phyloP scores from a whole-genome alignment of 2,329 filamentous ascomycete species.

The Cladosporium sp. region DNA sequence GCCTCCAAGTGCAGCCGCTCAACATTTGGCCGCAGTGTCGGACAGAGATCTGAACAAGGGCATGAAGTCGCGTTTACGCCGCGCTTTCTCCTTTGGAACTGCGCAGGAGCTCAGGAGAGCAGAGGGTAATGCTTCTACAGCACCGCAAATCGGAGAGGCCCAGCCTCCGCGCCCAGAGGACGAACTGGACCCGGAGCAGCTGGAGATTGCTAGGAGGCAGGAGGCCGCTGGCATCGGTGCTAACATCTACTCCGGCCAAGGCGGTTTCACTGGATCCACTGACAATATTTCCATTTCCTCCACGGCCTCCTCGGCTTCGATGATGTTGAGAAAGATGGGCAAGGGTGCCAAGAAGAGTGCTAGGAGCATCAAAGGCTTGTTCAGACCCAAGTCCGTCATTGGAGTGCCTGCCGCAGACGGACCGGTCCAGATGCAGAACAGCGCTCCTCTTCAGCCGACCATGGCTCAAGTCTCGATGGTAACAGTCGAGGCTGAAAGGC shows the following conservation, averaged over 20 bases:
- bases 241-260: conserved; percentile 84
- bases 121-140: conserved; percentile 46
- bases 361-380: conserved; percentile 84
- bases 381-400: conserved; percentile 86
- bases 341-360: conserved; percentile 95
- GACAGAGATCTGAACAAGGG: conserved; percentile 72
- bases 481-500: conserved; percentile 87
- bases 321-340: conserved; percentile 98
- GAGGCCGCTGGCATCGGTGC: conserved; percentile 87
- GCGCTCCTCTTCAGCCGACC: conserved; percentile 44
- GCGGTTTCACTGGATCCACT: conserved; percentile 81
- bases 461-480: conserved; percentile 90
- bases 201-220: conserved; percentile 83
- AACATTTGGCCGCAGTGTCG: conserved; percentile 80
- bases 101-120: conserved; percentile 81
- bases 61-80: conserved; percentile 78
- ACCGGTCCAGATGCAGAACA: conserved; percentile 46
- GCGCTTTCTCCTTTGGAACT: conserved; percentile 95
- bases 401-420: conserved; percentile 68
- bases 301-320: conserved; percentile 79
- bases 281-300: conserved; percentile 92
- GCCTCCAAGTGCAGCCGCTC: conserved; percentile 62
- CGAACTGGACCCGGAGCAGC: conserved; percentile 70
- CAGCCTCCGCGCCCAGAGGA: conserved; percentile 27
- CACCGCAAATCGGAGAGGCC: conserved; percentile 20